Percentiles rank a stretch among this genome's conserved stretches.
These are phyloP conservation scores for Aspergillus ochraceoroseus DNA, from an alignment of 2,329 filamentous ascomycete species.

Conservation along the genomic window DNA sequence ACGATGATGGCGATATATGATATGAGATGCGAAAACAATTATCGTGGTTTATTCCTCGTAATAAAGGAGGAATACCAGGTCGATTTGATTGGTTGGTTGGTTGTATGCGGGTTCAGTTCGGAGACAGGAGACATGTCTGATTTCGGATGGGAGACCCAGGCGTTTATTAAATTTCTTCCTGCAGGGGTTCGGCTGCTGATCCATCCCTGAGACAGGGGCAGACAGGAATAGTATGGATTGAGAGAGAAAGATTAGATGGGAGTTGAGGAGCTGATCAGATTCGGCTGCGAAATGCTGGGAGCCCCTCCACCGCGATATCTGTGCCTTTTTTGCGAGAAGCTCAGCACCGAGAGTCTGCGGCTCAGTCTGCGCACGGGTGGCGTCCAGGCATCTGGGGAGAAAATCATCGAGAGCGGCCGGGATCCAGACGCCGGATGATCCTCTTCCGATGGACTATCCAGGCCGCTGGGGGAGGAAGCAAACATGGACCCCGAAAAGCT, in stretches of 20 bases:
- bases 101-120: too few species aligned
- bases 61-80: too few species aligned
- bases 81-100: too few species aligned
- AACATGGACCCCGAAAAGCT: conserved; percentile 1
- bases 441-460: conserved; percentile 16
- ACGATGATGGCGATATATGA: too few species aligned
- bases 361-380: conserved; percentile 23
- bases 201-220: too few species aligned
- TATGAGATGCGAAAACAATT: too few species aligned
- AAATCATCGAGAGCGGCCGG: conserved; percentile 25
- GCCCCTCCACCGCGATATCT: conserved; percentile 12
- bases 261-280: conserved; percentile 33
- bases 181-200: too few species aligned
- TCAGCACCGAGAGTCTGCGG: conserved; percentile 26
- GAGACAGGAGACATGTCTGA: too few species aligned
- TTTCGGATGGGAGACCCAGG: too few species aligned
- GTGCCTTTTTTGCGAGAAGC: conserved; percentile 23
- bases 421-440: conserved; percentile 17
- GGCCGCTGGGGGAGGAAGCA: conserved; percentile 5
- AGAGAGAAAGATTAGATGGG: conserved; percentile 17
- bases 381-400: conserved; percentile 23
- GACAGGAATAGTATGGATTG: too few species aligned
- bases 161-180: too few species aligned
- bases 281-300: conserved; percentile 32
- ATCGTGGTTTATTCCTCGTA: too few species aligned